Evolutionary conservation across 768 basidiomycete genomes (phyloP).

Genomic region (Favolaschia claudopus): DNA sequence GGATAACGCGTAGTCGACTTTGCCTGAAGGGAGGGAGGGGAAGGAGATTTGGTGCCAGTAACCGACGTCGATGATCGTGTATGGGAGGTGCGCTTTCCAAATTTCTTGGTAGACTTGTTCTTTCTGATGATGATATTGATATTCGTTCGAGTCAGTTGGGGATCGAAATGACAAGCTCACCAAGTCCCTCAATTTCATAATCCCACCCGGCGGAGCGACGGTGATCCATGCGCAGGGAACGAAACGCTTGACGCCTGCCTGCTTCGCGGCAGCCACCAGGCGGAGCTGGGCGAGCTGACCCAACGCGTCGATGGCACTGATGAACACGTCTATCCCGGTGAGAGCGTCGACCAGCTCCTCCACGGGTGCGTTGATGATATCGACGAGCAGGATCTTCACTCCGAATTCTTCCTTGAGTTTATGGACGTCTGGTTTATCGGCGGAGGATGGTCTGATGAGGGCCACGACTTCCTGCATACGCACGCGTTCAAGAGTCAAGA

Average conservation of each 20-base stretch:
- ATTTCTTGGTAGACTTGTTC: conserved; percentile 31
- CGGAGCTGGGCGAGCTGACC: not conserved
- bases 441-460: conserved; percentile 1
- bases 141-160: not conserved
- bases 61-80: conserved; percentile 40
- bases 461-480: too few relatives aligned
- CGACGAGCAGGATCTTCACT: not conserved
- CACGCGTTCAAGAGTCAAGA: too few relatives aligned
- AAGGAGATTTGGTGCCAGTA: conserved; percentile 35
- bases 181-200: not conserved
- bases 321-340: not conserved
- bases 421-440: not conserved
- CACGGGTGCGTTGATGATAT: not conserved
- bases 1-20: conserved; percentile 4
- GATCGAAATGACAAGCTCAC: not conserved
- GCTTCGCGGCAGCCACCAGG: conserved; percentile 2
- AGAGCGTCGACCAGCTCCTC: not conserved
- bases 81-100: conserved; percentile 25
- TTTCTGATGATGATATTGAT: conserved; percentile 31
- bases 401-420: not conserved
- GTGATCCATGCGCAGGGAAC: conserved; percentile 2
- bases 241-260: conserved; percentile 2
- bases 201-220: not conserved
- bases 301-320: conserved; percentile 1
- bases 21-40: conserved; percentile 6